A percentile compares a stretch with the other conserved stretches of the same genome.
These are phyloP conservation scores for Alternaria alternata DNA, from an alignment of 2,329 filamentous ascomycete species.

Conservation along the genomic window DNA sequence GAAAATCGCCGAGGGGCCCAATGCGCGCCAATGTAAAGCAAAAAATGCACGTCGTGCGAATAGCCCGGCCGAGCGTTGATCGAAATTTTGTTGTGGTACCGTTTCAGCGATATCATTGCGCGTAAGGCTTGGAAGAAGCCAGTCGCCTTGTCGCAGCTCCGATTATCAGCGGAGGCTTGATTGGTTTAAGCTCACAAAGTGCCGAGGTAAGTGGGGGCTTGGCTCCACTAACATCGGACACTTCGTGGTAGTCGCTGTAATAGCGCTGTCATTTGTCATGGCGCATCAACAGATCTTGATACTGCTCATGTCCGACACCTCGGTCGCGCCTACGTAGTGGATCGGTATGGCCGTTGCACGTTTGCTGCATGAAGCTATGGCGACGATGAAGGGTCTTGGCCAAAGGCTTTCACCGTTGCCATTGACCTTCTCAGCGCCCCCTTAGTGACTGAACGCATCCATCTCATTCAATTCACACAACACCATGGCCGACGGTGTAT, in stretches of 20 bases:
- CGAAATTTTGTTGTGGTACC: constrained; percentile 1
- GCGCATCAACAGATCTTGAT: constrained; percentile 1
- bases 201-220: constrained; percentile 18
- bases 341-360: constrained; percentile 9
- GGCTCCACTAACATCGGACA: constrained; percentile 3
- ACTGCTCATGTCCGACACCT: constrained; percentile 8
- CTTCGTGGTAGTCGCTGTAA: not conserved
- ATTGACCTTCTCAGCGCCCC: not conserved
- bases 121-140: not conserved
- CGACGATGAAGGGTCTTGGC: not conserved
- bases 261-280: constrained; percentile 13
- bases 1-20: not conserved
- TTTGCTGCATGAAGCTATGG: constrained; percentile 1
- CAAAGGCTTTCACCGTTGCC: constrained; percentile 1
- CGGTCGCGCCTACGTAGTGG: constrained; percentile 4
- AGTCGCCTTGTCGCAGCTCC: not conserved
- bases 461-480: not conserved
- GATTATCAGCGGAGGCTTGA: not conserved
- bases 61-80: constrained; percentile 12
- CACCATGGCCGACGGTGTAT: constrained; percentile 21
- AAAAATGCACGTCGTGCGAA: constrained; percentile 12
- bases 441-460: not conserved
- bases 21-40: not conserved
- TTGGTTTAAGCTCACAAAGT: constrained; percentile 1
- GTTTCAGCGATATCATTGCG: not conserved